phyloP scores from a whole-genome alignment of 768 basidiomycete species.

The Mycena galopus region DNA sequence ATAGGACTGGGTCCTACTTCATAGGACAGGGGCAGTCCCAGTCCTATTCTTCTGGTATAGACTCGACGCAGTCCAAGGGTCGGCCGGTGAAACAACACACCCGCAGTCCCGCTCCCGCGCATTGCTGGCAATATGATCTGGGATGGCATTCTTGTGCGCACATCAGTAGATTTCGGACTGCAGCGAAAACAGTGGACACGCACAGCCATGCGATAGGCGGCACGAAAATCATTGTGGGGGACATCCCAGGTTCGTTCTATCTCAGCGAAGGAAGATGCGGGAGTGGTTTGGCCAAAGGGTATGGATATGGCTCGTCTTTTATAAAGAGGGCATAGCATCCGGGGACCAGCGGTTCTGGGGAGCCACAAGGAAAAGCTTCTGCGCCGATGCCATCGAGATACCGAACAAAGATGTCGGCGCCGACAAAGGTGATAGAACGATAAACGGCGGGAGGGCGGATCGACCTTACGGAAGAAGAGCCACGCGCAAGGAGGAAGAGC shows the following conservation, averaged over 20 bases:
- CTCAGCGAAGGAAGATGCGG: background rate
- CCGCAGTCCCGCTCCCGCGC: conserved; percentile 5
- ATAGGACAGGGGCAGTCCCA: too few species aligned
- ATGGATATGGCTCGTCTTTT: conserved; percentile 9
- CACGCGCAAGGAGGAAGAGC: conserved; percentile 22
- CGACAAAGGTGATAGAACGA: conserved; percentile 21
- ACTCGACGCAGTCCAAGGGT: too few species aligned
- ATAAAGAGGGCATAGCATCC: conserved; percentile 26
- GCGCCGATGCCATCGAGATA: conserved; percentile 9
- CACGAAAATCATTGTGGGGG: conserved; percentile 6
- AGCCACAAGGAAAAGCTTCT: conserved; percentile 10
- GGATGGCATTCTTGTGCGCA: background rate
- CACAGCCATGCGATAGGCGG: conserved; percentile 19
- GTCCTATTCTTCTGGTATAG: too few species aligned
- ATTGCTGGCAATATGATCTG: background rate
- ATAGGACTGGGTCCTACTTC: too few species aligned
- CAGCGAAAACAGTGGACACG: background rate
- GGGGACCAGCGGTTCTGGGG: conserved; percentile 16
- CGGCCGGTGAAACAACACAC: too few species aligned
- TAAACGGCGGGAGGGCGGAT: conserved; percentile 25
- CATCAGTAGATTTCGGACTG: background rate
- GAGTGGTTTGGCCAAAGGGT: background rate
- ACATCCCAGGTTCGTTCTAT: conserved; percentile 7
- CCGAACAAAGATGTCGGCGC: conserved; percentile 12
- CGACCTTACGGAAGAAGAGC: background rate